Base-by-base conservation (phyloP, 306 rosid genomes). In the Vigna nakashimae region DNA sequence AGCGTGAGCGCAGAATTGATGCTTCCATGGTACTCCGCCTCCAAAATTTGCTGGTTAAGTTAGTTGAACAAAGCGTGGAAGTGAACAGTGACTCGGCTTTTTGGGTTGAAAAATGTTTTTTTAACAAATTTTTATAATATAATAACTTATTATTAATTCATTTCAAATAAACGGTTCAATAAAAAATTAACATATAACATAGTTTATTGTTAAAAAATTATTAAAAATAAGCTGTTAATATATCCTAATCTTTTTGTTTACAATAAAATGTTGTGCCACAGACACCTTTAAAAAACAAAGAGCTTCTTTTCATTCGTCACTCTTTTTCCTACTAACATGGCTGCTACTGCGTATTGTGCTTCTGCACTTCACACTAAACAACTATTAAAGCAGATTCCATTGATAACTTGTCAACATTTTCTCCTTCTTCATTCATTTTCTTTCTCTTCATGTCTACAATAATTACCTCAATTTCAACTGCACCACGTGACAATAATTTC, bases 41-140 rank as follows among this genome's bases (percentile, higher is more conserved):
- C 77, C 57, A 43, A 59, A 42, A 28, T 40, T 52, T 38, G 66
- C 51, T 24, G 82, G 82, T 81, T 69, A 58, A 83, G 84, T 85
- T 83, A 50, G 83, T 83, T 89, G 79, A 85, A 12, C 34, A 55
- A 55, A 57, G 34, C 24, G 3, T 56, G 45, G 10, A 8, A 40
- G 2, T 9, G 45, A 40, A 40, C 1, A 34, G 0, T 34, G 6
- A 34, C 38, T 34, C 5, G 38, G 38, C 5, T 34, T 34, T 34
- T 5, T 4, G 7, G 20, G 20, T 20, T 20, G 20, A 20, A 20
- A 20, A 20, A 20, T 20, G 20, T 20, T 20, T 20, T 20, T 20
- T 20, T 20, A 20, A 20, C 20, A 20, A 20, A 20, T 20, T 20
- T 20, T 20, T 20, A 20, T 20, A 20, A 20, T 20, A 20, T 20